Evolutionary conservation across 2,329 filamentous ascomycete species (phyloP).

Genomic region (Metarhizium guizhouense): DNA sequence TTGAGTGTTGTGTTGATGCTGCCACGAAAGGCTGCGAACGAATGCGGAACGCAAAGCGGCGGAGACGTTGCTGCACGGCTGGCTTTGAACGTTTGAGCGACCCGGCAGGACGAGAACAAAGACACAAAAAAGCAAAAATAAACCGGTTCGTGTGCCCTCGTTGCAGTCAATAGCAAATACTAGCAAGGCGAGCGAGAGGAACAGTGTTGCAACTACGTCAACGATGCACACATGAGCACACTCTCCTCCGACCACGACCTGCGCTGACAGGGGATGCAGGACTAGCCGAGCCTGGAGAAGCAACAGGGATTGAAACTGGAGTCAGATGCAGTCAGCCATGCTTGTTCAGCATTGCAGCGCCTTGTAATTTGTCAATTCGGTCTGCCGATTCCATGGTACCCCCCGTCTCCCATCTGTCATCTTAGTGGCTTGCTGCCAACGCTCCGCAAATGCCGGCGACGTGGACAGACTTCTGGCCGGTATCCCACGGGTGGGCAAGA

Average conservation of each 20-base stretch:
- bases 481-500: not conserved
- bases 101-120: not conserved
- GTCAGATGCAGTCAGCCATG: not conserved
- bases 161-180: not conserved
- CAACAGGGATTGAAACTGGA: not conserved
- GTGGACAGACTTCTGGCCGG: not conserved
- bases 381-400: not conserved
- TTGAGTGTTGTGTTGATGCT: too few relatives aligned
- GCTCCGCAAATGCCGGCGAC: not conserved
- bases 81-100: not conserved
- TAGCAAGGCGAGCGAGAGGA: not conserved
- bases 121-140: not conserved
- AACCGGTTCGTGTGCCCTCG: not conserved
- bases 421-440: not conserved
- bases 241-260: not conserved
- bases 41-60: not conserved
- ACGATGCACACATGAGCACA: not conserved
- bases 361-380: not conserved
- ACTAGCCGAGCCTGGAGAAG: not conserved
- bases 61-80: not conserved
- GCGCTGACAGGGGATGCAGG: not conserved
- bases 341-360: too few relatives aligned
- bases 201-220: not conserved
- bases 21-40: not conserved
- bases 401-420: too few relatives aligned